phyloP scores from a whole-genome alignment of 1,284 basidiomycete species.

The Erythrobasidium hasegawianum region DNA sequence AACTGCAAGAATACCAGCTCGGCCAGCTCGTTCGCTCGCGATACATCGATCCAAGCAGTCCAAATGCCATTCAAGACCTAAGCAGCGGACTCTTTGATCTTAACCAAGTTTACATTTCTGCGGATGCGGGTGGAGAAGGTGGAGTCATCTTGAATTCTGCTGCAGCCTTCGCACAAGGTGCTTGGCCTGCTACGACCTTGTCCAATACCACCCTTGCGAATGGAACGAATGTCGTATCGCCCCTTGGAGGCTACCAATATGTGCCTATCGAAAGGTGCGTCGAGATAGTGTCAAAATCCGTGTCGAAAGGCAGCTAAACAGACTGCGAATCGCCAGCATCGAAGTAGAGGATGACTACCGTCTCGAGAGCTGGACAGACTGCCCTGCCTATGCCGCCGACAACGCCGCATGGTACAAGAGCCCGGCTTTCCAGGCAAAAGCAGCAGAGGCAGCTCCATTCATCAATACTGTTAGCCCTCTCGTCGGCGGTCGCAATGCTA shows the following conservation, averaged over 20 bases:
- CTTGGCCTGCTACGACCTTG: constrained; percentile 67
- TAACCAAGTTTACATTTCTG: constrained; percentile 61
- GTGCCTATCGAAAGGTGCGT: constrained; percentile 54
- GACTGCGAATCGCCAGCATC: constrained; percentile 58
- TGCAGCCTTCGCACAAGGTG: constrained; percentile 61
- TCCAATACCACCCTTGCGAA: constrained; percentile 73
- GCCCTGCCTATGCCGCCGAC: constrained; percentile 51
- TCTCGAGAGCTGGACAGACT: constrained; percentile 77
- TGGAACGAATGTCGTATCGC: constrained; percentile 64
- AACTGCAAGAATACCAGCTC: constrained; percentile 69
- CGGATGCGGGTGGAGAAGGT: constrained; percentile 31
- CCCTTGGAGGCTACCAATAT: constrained; percentile 73
- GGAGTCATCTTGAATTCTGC: constrained; percentile 68
- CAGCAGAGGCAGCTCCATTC: constrained; percentile 61
- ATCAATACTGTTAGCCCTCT: constrained; percentile 62
- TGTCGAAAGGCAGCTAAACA: no score
- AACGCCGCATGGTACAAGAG: constrained; percentile 43
- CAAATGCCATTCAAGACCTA: constrained; percentile 65
- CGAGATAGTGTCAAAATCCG: no score
- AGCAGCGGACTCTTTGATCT: constrained; percentile 65
- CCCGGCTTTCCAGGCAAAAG: constrained; percentile 59
- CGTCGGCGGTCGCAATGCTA: constrained; percentile 63
- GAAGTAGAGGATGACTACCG: constrained; percentile 76
- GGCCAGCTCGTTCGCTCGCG: constrained; percentile 63
- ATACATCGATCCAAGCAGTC: constrained; percentile 64